Evolutionary conservation across 73 alveolate genomes (phyloP).

Genomic region (Paraurostyla sp.): DNA sequence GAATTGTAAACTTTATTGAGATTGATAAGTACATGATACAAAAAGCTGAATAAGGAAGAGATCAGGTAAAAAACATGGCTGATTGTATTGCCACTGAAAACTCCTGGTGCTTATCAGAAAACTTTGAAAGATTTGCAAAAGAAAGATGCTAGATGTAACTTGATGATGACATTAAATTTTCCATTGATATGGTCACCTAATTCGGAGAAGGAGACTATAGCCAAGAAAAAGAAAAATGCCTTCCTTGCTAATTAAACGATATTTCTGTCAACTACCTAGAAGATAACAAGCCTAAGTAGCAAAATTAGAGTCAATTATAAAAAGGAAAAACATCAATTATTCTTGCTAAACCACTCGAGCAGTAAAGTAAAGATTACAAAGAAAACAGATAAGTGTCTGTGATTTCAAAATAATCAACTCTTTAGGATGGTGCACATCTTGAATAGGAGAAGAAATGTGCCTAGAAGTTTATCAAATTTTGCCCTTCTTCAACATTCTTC

Average conservation of each 20-base stretch:
- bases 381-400: no score
- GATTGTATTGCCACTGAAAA: constrained; percentile 53
- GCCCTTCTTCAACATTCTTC: constrained; percentile 26
- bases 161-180: constrained; percentile 19
- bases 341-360: no score
- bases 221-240: not conserved
- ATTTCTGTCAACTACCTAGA: no score
- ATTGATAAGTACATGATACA: constrained; percentile 52
- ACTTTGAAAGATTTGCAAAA: constrained; percentile 46
- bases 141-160: constrained; percentile 4
- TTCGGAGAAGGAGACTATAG: not conserved
- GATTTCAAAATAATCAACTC: no score
- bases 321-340: no score
- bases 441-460: constrained; percentile 57
- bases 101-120: constrained; percentile 46
- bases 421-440: no score
- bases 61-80: constrained; percentile 31
- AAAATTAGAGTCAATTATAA: no score
- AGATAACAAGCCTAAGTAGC: no score
- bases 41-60: constrained; percentile 51
- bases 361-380: no score
- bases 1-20: constrained; percentile 25
- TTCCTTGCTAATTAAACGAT: no score
- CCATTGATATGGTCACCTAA: constrained; percentile 13
- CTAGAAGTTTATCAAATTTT: constrained; percentile 28